Evolutionary conservation across 768 basidiomycete genomes (phyloP).

Genomic region (Mycena alexandri): DNA sequence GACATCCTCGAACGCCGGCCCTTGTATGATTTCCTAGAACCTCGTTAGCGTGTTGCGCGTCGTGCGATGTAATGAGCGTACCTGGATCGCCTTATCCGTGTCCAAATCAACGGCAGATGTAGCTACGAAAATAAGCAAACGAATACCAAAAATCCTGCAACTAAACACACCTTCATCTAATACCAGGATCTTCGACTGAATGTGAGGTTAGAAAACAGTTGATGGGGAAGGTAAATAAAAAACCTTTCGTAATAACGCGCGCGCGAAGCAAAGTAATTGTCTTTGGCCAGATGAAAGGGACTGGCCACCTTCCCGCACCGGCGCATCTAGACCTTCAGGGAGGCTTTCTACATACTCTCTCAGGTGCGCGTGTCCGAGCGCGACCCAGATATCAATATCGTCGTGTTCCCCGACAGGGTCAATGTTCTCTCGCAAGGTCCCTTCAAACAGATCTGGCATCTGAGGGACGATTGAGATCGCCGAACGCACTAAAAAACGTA

Average conservation of each 20-base stretch:
- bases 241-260: slow-evolving; percentile 85
- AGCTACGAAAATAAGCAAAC: slow-evolving; percentile 55
- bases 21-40: slow-evolving; percentile 75
- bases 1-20: slow-evolving; percentile 79
- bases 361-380: slow-evolving; percentile 83
- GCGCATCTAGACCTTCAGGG: slow-evolving; percentile 77
- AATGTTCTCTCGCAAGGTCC: slow-evolving; percentile 86
- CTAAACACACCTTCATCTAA: slow-evolving; percentile 83
- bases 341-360: slow-evolving; percentile 77
- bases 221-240: slow-evolving; percentile 14
- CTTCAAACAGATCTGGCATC: slow-evolving; percentile 66
- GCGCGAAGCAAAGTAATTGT: slow-evolving; percentile 90
- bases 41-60: background rate
- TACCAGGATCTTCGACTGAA: slow-evolving; percentile 85
- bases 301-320: slow-evolving; percentile 81
- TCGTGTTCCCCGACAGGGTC: slow-evolving; percentile 83
- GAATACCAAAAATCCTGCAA: slow-evolving; percentile 14
- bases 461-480: slow-evolving; percentile 91
- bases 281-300: slow-evolving; percentile 89
- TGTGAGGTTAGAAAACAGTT: slow-evolving; percentile 16
- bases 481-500: slow-evolving; percentile 67
- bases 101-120: slow-evolving; percentile 93
- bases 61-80: background rate
- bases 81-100: slow-evolving; percentile 89
- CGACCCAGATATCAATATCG: slow-evolving; percentile 90